phyloP scores from a whole-genome alignment of 2,329 filamentous ascomycete genomes.

The Ascochyta rabiei region DNA sequence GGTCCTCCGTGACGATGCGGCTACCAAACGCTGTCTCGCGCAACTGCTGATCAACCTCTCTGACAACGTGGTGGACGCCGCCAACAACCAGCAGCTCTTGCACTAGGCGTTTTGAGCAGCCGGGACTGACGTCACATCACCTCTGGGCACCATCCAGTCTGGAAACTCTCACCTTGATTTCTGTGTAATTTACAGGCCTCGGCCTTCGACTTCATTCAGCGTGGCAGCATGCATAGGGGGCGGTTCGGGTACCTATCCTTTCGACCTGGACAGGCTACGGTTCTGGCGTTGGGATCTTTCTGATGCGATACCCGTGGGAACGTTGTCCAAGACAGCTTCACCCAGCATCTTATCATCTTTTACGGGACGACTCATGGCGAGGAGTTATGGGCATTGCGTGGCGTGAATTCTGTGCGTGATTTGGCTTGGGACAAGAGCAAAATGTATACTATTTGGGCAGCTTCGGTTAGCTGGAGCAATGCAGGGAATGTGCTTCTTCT shows the following conservation, averaged over 20 bases:
- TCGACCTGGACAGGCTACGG: constrained; percentile 30
- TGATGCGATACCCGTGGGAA: constrained; percentile 38
- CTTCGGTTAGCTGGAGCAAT: constrained; percentile 10
- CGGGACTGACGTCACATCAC: background rate
- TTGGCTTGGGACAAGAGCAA: constrained; percentile 26
- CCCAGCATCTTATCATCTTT: constrained; percentile 33
- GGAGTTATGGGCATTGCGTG: constrained; percentile 41
- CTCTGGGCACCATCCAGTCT: background rate
- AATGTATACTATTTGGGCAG: constrained; percentile 33
- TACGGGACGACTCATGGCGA: constrained; percentile 31
- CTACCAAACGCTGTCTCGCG: constrained; percentile 96
- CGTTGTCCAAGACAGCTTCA: constrained; percentile 25
- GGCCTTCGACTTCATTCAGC: constrained; percentile 32
- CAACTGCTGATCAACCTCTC: constrained; percentile 96
- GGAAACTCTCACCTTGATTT: constrained; percentile 17
- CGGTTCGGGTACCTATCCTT: constrained; percentile 24
- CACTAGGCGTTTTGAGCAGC: constrained; percentile 27
- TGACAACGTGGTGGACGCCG: constrained; percentile 73
- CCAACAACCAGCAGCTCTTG: constrained; percentile 46
- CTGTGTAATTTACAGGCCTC: constrained; percentile 31
- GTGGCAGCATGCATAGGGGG: constrained; percentile 22
- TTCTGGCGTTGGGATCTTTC: constrained; percentile 35
- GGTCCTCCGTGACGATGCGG: constrained; percentile 93
- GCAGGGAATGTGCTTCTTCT: constrained; percentile 8
- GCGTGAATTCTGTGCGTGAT: constrained; percentile 23